These are phyloP conservation scores for Trypanosoma vivax DNA, from an alignment of 208 protist species.

Conservation along the genomic window DNA sequence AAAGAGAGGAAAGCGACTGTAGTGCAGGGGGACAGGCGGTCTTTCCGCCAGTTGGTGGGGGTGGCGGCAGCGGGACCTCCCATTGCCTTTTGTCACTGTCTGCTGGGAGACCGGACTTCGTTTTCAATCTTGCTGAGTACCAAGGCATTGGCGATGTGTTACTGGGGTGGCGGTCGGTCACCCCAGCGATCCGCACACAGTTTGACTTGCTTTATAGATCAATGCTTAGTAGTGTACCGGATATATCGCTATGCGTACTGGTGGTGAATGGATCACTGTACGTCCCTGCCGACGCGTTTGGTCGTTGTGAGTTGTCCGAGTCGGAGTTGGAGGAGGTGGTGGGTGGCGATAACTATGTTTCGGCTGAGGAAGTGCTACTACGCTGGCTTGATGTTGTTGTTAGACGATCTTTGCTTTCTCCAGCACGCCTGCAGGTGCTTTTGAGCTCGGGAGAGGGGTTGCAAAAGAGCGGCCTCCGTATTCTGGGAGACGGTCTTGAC, in stretches of 20 bases:
- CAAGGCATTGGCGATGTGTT: constrained; percentile 18
- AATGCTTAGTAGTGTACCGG: neutral
- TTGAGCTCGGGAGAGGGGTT: neutral
- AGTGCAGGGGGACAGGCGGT: constrained; percentile 2
- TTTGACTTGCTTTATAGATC: constrained; percentile 7
- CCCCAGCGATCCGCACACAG: neutral
- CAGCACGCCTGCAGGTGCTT: neutral
- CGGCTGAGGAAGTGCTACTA: constrained; percentile 1
- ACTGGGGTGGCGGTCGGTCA: constrained; percentile 24
- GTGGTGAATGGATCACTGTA: constrained; percentile 13
- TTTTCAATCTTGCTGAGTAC: constrained; percentile 7
- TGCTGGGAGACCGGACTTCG: neutral
- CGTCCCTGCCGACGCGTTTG: neutral
- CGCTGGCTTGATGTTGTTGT: constrained; percentile 11
- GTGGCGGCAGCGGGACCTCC: neutral
- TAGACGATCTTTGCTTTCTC: constrained; percentile 4
- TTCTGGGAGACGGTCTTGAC: constrained; percentile 23
- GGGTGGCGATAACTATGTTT: neutral
- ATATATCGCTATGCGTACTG: constrained; percentile 7
- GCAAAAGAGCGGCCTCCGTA: neutral
- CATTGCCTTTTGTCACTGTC: neutral
- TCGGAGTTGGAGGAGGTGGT: neutral
- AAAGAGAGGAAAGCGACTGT: neutral
- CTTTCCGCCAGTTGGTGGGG: no score
- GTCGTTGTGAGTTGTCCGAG: neutral